Evolutionary conservation across 495 filamentous ascomycete species (phyloP).

Genomic region (Penicillium chermesinum): DNA sequence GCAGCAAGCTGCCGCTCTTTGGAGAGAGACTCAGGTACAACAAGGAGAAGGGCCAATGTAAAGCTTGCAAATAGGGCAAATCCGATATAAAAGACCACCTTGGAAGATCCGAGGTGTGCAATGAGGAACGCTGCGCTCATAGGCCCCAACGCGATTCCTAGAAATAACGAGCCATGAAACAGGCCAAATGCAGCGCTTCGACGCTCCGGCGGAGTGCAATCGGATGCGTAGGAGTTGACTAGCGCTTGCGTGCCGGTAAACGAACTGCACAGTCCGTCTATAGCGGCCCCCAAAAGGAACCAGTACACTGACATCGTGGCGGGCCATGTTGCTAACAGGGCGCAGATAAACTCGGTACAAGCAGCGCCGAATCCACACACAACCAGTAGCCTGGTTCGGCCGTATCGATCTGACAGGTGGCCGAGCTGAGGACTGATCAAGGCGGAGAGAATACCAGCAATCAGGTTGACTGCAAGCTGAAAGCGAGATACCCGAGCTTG

Average conservation of each 20-base stretch:
- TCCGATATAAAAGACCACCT: conserved; percentile 74
- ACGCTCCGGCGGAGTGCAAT: conserved; percentile 74
- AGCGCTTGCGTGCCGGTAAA: conserved; percentile 80
- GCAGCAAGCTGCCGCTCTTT: conserved; percentile 61
- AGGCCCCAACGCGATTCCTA: conserved; percentile 80
- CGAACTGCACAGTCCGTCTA: conserved; percentile 81
- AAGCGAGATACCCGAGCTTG: conserved; percentile 73
- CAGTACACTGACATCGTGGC: conserved; percentile 65
- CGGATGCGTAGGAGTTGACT: conserved; percentile 76
- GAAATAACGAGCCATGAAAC: conserved; percentile 82
- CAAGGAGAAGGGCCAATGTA: conserved; percentile 58
- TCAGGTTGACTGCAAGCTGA: conserved; percentile 64
- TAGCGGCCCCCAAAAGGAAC: conserved; percentile 65
- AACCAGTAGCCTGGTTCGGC: conserved; percentile 66
- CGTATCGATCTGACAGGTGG: conserved; percentile 81
- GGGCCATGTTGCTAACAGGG: conserved; percentile 68
- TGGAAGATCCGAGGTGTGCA: conserved; percentile 57
- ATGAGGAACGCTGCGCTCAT: conserved; percentile 73
- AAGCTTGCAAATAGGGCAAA: conserved; percentile 67
- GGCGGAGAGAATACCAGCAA: conserved; percentile 65
- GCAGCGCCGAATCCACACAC: conserved; percentile 63
- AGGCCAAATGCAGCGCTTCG: conserved; percentile 85
- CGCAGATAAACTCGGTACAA: conserved; percentile 64
- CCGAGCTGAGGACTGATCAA: conserved; percentile 78
- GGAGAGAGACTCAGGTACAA: conserved; percentile 79